Evolutionary conservation across 2,329 filamentous ascomycete genomes (phyloP).

Genomic region (Trichoderma oligosporum): DNA sequence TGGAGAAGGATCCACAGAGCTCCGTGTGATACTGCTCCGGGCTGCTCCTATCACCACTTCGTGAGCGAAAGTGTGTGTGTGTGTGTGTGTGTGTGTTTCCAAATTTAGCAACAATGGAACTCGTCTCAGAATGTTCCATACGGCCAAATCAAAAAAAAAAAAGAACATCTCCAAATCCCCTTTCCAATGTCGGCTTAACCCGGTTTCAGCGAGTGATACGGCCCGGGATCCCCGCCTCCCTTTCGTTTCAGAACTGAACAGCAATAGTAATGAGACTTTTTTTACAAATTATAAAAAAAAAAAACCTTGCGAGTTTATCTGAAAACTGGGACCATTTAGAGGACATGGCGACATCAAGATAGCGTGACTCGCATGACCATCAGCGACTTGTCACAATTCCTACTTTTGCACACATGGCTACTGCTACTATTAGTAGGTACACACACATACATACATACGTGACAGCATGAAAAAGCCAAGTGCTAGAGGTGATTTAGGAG

Average conservation of each 20-base stretch:
- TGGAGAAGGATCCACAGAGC: conserved; percentile 8
- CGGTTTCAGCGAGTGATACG: conserved; percentile 18
- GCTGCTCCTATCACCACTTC: neutral
- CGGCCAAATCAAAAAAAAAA: neutral
- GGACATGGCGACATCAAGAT: conserved; percentile 10
- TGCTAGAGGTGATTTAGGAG: conserved; percentile 4
- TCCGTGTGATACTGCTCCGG: conserved; percentile 11
- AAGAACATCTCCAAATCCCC: neutral
- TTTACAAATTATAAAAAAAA: no score
- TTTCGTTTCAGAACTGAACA: conserved; percentile 15
- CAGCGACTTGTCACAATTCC: conserved; percentile 16
- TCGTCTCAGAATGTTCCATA: conserved; percentile 19
- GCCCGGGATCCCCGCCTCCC: neutral
- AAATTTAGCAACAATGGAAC: conserved; percentile 20
- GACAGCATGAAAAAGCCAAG: neutral
- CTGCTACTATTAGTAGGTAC: neutral
- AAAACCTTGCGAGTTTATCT: conserved; percentile 11
- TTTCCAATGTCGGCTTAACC: conserved; percentile 18
- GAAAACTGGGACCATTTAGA: conserved; percentile 15
- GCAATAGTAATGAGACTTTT: neutral
- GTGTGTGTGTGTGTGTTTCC: conserved; percentile 15
- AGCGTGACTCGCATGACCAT: conserved; percentile 18
- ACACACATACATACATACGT: neutral
- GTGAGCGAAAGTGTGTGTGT: no score
- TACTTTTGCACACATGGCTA: neutral